phyloP scores from a whole-genome alignment of 805 yeast species.

The Saturnispora diversa region DNA sequence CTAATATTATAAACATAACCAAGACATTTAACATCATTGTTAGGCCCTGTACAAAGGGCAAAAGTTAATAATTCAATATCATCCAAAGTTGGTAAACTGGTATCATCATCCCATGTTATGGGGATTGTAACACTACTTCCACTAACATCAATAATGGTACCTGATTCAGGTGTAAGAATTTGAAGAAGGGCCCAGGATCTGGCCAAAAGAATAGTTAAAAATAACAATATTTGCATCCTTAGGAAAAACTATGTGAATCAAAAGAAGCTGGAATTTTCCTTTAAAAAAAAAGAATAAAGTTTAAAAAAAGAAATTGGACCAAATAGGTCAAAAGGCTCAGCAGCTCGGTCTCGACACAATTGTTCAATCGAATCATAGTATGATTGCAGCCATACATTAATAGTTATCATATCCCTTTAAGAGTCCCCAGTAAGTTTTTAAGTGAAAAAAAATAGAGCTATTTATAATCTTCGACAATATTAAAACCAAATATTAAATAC shows the following conservation, averaged over 20 bases:
- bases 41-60: constrained; percentile 62
- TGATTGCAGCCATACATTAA: too few relatives aligned
- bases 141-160: constrained; percentile 33
- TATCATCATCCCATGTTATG: constrained; percentile 56
- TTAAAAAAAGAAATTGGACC: background rate
- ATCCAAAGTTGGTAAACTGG: constrained; percentile 37
- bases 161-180: constrained; percentile 35
- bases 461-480: too few relatives aligned
- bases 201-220: background rate
- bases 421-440: too few relatives aligned
- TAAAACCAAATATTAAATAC: too few relatives aligned
- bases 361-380: too few relatives aligned
- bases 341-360: constrained; percentile 29
- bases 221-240: background rate
- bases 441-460: too few relatives aligned
- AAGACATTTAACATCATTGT: constrained; percentile 38
- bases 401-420: too few relatives aligned
- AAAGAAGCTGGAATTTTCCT: too few relatives aligned
- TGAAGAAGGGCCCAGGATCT: constrained; percentile 21
- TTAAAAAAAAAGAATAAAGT: too few relatives aligned
- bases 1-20: constrained; percentile 27
- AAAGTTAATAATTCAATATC: constrained; percentile 42
- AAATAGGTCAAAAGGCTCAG: constrained; percentile 1
- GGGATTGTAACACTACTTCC: constrained; percentile 30
- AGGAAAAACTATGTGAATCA: too few relatives aligned